These are phyloP conservation scores for Aspergillus leporis DNA, from an alignment of 495 filamentous ascomycete species.

Conservation along the genomic window DNA sequence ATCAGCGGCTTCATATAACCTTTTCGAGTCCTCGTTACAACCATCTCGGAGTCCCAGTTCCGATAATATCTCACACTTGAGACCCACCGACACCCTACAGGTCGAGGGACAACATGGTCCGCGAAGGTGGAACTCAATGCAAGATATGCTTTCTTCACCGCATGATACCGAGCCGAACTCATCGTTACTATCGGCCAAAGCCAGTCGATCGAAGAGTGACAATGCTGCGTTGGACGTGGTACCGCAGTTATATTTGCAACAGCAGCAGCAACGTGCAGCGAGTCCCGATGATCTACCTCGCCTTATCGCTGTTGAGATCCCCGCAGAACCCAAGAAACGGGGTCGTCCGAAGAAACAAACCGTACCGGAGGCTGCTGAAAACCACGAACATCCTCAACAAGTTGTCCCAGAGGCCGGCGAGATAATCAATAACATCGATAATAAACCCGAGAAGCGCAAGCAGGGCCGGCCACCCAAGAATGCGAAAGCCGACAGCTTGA, in stretches of 20 bases:
- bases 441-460: slow-evolving; percentile 22
- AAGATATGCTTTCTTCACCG: slow-evolving; percentile 31
- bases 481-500: slow-evolving; percentile 6
- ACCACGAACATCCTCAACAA: slow-evolving; percentile 32
- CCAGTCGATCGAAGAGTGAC: slow-evolving; percentile 30
- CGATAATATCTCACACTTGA: slow-evolving; percentile 8
- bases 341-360: slow-evolving; percentile 36
- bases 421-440: slow-evolving; percentile 9
- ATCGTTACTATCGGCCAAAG: slow-evolving; percentile 28
- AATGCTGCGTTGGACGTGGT: slow-evolving; percentile 12
- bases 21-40: slow-evolving; percentile 27
- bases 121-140: slow-evolving; percentile 29
- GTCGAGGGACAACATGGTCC: slow-evolving; percentile 20
- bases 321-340: slow-evolving; percentile 32
- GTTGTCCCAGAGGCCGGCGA: slow-evolving; percentile 7
- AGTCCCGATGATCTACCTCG: slow-evolving; percentile 36
- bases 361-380: slow-evolving; percentile 28
- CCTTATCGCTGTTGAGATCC: slow-evolving; percentile 23
- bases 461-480: slow-evolving; percentile 27
- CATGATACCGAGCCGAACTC: slow-evolving; percentile 48
- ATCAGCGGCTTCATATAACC: slow-evolving; percentile 25
- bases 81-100: slow-evolving; percentile 2
- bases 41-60: slow-evolving; percentile 7
- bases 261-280: slow-evolving; percentile 16
- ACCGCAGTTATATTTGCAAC: slow-evolving; percentile 5